Percentiles rank a stretch among this genome's conserved stretches.
Conservation (phyloP, 192 early-diverging fungal species). For the Spizellomyces punctatus region DNA sequence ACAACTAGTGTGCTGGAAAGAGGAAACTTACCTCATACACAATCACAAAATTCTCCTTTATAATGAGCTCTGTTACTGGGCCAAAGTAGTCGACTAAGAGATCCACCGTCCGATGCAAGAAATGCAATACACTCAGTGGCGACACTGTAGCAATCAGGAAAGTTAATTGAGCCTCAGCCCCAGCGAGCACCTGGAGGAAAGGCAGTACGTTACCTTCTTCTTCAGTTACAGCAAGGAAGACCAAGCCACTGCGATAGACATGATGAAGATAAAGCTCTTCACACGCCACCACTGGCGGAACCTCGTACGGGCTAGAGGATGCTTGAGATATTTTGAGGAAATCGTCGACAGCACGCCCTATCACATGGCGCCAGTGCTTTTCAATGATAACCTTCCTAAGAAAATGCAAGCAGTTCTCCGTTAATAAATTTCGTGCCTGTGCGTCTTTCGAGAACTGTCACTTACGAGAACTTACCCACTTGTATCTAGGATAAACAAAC, state of each 20-base stretch:
- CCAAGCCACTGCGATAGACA: constrained; percentile 68
- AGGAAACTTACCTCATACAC: constrained; percentile 71
- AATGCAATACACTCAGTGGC: constrained; percentile 81
- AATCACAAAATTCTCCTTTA: constrained; percentile 92
- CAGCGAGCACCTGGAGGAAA: not conserved
- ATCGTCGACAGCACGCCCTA: constrained; percentile 63
- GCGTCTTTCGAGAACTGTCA: too few relatives aligned
- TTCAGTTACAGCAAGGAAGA: constrained; percentile 75
- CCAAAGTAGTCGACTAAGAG: constrained; percentile 85
- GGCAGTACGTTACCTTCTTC: constrained; percentile 62
- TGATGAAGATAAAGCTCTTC: constrained; percentile 68
- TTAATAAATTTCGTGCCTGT: too few relatives aligned
- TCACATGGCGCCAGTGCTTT: constrained; percentile 80
- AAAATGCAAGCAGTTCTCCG: not conserved
- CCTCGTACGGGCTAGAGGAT: constrained; percentile 50
- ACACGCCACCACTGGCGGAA: constrained; percentile 66
- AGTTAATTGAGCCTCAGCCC: not conserved
- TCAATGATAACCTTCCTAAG: constrained; percentile 81
- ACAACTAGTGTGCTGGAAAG: too few relatives aligned
- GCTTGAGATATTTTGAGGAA: constrained; percentile 45
- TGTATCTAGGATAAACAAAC: too few relatives aligned
- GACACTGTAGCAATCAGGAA: constrained; percentile 55
- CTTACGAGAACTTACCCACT: too few relatives aligned
- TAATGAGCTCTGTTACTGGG: constrained; percentile 73
- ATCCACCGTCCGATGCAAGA: constrained; percentile 79